These are phyloP conservation scores for Pichia rugopelliculosa DNA, from an alignment of 805 yeast species.

Conservation along the genomic window DNA sequence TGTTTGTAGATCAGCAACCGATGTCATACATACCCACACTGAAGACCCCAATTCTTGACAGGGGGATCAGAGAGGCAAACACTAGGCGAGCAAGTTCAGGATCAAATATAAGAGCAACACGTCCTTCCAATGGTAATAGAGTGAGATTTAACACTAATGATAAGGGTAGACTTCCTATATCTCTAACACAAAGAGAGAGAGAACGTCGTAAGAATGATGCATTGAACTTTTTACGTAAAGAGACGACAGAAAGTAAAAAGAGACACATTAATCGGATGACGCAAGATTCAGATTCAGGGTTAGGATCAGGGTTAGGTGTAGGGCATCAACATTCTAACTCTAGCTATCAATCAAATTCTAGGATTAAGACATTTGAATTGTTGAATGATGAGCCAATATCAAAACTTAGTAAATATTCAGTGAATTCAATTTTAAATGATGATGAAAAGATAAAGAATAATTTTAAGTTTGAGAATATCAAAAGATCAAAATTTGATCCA, in stretches of 20 bases:
- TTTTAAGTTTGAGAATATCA: neutral
- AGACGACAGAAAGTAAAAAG: conserved; percentile 1
- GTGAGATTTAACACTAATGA: neutral
- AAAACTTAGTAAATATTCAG: neutral
- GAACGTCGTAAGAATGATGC: conserved; percentile 12
- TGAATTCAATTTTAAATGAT: conserved; percentile 9
- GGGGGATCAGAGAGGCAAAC: neutral
- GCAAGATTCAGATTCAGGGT: too few species aligned
- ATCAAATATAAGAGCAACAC: neutral
- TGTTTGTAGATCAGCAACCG: too few species aligned
- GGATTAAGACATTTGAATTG: conserved; percentile 18
- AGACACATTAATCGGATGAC: neutral
- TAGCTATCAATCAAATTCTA: neutral
- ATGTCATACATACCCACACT: neutral
- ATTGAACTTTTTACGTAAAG: conserved; percentile 10
- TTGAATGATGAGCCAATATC: conserved; percentile 26
- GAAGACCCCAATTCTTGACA: neutral
- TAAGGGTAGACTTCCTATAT: neutral
- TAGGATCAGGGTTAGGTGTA: neutral
- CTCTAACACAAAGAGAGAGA: conserved; percentile 7
- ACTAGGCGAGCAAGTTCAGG: neutral
- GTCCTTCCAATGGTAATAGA: neutral
- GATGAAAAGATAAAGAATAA: conserved; percentile 16
- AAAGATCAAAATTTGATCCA: conserved; percentile 1
- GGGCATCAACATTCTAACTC: too few species aligned